Evolutionary conservation across 345 rosid genomes (phyloP).

Genomic region (Aegle marmelos): DNA sequence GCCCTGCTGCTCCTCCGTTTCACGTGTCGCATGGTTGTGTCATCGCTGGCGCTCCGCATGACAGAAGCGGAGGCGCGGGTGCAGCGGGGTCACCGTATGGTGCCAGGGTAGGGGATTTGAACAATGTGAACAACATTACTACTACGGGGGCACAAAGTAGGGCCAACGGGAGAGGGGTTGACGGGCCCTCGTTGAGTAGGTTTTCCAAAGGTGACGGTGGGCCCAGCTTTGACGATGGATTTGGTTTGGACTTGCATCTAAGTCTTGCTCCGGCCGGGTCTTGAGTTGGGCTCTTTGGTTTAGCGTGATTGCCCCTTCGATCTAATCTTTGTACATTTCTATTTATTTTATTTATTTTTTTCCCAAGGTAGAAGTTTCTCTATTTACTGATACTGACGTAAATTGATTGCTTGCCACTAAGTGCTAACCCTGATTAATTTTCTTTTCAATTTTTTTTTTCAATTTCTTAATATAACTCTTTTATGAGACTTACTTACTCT

Average conservation of each 20-base stretch:
- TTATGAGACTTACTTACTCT: neutral
- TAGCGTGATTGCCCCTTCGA: neutral
- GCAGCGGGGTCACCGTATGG: conserved; percentile 39
- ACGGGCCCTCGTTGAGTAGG: conserved; percentile 63
- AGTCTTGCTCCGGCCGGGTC: conserved; percentile 88
- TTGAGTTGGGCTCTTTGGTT: conserved; percentile 22
- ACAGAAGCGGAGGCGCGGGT: conserved; percentile 29
- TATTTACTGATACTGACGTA: neutral
- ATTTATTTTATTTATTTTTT: conserved; percentile 41
- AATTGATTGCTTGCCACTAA: neutral
- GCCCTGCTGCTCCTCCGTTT: conserved; percentile 58
- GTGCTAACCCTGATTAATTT: neutral
- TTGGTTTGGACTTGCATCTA: conserved; percentile 90
- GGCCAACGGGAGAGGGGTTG: conserved; percentile 32
- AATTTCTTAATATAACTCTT: neutral
- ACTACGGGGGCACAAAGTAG: conserved; percentile 28
- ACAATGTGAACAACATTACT: neutral
- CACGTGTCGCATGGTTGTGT: conserved; percentile 81
- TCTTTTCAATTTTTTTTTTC: neutral
- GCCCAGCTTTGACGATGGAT: conserved; percentile 62
- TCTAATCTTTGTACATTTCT: conserved; percentile 43
- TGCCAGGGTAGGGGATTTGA: conserved; percentile 39
- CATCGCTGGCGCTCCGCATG: conserved; percentile 21
- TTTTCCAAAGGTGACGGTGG: conserved; percentile 65
- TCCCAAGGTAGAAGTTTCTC: neutral